phyloP scores from a whole-genome alignment of 768 basidiomycete species.

The Gymnopilus junonius region DNA sequence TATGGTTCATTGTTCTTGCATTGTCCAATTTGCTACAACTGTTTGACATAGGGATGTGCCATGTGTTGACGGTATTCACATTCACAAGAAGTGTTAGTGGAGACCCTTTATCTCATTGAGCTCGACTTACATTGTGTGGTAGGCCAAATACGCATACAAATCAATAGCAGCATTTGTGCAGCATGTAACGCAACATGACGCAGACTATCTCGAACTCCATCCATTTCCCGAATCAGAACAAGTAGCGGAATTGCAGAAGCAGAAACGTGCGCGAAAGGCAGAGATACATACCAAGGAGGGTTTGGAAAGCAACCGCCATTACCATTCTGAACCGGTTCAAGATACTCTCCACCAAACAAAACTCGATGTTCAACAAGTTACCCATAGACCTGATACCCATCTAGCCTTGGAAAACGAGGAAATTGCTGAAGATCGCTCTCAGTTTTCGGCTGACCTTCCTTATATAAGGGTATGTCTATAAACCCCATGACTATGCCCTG shows the following conservation, averaged over 20 bases:
- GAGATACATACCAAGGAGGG: background rate
- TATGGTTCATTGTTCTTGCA: background rate
- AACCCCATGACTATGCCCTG: background rate
- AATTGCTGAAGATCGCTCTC: background rate
- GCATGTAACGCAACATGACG: conserved; percentile 49
- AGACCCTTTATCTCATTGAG: no score
- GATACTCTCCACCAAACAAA: background rate
- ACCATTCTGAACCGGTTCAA: background rate
- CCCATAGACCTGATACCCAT: no score
- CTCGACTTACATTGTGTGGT: background rate
- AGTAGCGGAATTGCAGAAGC: conserved; percentile 20
- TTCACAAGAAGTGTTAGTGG: conserved; percentile 59
- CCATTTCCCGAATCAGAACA: conserved; percentile 52
- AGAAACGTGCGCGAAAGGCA: background rate
- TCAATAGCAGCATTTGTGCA: conserved; percentile 61
- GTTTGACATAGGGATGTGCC: conserved; percentile 60
- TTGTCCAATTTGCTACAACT: background rate
- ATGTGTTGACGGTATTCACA: conserved; percentile 75
- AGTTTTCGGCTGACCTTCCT: background rate
- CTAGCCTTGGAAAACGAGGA: background rate
- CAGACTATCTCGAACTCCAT: conserved; percentile 40
- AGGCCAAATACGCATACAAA: conserved; percentile 66
- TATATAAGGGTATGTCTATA: background rate
- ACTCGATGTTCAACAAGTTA: no score
- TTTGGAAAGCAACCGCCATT: background rate